phyloP scores from a whole-genome alignment of 169 alveolate species.

The Cryptosporidium xiaoi region DNA sequence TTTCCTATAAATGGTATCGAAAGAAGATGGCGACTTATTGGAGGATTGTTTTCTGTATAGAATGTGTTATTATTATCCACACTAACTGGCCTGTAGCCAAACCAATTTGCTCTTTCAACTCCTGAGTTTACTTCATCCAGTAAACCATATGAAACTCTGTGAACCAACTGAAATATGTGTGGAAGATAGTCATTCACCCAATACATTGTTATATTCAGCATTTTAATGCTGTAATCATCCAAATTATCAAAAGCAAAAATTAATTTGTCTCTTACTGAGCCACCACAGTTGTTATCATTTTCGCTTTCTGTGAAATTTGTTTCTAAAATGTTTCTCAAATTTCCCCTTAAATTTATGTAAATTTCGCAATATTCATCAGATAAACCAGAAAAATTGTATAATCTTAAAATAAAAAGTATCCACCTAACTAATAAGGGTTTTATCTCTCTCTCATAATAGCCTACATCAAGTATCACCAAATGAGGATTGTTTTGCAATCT shows the following conservation, averaged over 20 bases:
- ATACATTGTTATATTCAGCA: constrained; percentile 84
- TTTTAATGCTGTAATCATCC: constrained; percentile 79
- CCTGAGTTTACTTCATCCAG: constrained; percentile 39
- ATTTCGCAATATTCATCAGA: constrained; percentile 46
- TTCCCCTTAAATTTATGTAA: constrained; percentile 5
- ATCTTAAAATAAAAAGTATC: constrained; percentile 76
- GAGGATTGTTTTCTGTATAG: neutral
- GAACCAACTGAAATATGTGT: constrained; percentile 84
- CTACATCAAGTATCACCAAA: constrained; percentile 81
- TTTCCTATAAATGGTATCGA: constrained; percentile 94
- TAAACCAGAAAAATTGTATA: constrained; percentile 25
- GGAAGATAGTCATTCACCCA: constrained; percentile 91
- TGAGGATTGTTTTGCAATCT: constrained; percentile 85
- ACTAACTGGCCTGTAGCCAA: constrained; percentile 3
- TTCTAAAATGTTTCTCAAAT: neutral
- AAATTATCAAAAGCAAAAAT: constrained; percentile 59
- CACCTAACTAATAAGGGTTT: constrained; percentile 80
- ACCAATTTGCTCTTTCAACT: constrained; percentile 19
- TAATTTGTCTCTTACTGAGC: neutral
- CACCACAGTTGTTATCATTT: neutral
- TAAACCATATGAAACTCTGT: constrained; percentile 75
- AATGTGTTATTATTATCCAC: neutral
- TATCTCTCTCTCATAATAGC: constrained; percentile 79
- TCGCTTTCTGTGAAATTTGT: too few species aligned
- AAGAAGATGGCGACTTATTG: constrained; percentile 83